phyloP scores from a whole-genome alignment of 2,329 filamentous ascomycete genomes.

The Fusarium vanettenii region DNA sequence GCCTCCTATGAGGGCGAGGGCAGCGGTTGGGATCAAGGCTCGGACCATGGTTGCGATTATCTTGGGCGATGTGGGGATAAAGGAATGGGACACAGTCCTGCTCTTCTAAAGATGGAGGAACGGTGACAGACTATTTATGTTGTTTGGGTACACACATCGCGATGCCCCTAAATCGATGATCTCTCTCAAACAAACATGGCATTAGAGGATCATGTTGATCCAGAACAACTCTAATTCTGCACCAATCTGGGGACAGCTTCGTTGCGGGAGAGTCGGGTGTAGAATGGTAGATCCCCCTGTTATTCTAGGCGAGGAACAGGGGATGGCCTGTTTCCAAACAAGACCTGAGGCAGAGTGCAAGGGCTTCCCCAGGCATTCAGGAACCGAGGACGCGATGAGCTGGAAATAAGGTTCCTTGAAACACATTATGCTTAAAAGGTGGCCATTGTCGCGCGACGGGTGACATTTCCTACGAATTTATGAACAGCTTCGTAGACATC shows the following conservation, averaged over 20 bases:
- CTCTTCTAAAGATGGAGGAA: neutral
- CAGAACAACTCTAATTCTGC: neutral
- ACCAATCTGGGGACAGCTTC: neutral
- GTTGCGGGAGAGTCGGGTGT: neutral
- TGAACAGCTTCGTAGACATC: neutral
- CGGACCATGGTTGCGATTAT: conserved; percentile 46
- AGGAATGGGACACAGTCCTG: neutral
- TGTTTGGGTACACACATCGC: neutral
- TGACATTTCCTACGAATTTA: neutral
- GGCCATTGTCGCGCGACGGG: too few relatives aligned
- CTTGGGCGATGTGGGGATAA: neutral
- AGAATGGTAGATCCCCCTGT: neutral
- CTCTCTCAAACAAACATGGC: neutral
- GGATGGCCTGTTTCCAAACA: neutral
- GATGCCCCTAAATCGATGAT: neutral
- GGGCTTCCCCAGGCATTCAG: neutral
- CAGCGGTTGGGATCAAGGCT: conserved; percentile 49
- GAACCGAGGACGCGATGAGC: neutral
- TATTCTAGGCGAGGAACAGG: neutral
- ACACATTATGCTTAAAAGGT: neutral
- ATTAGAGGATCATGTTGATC: conserved; percentile 1
- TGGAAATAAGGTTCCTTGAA: conserved; percentile 1
- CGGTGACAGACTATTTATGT: neutral
- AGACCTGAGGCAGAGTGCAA: neutral
- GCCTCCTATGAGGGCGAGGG: conserved; percentile 53